These are phyloP conservation scores for Acanthamoeba divionensis DNA, from an alignment of 208 protist species.

Conservation along the genomic window DNA sequence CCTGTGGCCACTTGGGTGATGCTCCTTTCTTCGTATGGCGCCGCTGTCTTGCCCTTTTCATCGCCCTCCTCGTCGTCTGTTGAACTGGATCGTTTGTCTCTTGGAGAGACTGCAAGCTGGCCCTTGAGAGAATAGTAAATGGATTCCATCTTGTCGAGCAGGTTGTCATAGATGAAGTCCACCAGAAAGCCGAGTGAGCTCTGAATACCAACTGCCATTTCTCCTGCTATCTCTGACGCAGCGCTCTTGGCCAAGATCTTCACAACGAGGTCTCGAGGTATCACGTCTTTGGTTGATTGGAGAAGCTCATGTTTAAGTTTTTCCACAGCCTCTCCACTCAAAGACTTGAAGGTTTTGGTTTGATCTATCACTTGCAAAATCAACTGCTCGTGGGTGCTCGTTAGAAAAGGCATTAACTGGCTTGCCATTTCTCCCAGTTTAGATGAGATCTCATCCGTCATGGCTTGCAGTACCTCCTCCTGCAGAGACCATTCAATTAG, in stretches of 20 bases:
- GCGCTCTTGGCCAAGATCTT: constrained; percentile 39
- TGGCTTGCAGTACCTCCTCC: background rate
- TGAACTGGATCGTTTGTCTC: too few species aligned
- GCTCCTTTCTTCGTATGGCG: too few species aligned
- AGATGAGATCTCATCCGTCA: constrained; percentile 18
- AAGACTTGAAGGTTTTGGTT: background rate
- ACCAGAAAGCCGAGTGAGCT: background rate
- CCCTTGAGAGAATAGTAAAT: constrained; percentile 22
- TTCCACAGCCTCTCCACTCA: background rate
- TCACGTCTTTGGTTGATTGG: background rate
- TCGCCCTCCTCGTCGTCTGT: too few species aligned
- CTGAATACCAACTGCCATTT: background rate
- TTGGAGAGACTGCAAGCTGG: too few species aligned
- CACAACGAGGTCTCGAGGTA: background rate
- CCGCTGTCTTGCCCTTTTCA: too few species aligned
- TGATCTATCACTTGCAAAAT: background rate
- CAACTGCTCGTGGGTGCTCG: constrained; percentile 30
- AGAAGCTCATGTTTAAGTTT: background rate
- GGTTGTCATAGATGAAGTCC: background rate
- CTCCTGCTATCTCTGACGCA: background rate
- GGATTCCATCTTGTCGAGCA: constrained; percentile 18
- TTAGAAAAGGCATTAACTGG: constrained; percentile 39
- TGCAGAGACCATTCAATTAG: too few species aligned
- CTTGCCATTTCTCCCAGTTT: constrained; percentile 2
- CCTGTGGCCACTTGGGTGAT: too few species aligned